A percentile compares a stretch with the other conserved stretches of the same genome.
Conservation (phyloP, 306 rosid species). For the Betula pendula region DNA sequence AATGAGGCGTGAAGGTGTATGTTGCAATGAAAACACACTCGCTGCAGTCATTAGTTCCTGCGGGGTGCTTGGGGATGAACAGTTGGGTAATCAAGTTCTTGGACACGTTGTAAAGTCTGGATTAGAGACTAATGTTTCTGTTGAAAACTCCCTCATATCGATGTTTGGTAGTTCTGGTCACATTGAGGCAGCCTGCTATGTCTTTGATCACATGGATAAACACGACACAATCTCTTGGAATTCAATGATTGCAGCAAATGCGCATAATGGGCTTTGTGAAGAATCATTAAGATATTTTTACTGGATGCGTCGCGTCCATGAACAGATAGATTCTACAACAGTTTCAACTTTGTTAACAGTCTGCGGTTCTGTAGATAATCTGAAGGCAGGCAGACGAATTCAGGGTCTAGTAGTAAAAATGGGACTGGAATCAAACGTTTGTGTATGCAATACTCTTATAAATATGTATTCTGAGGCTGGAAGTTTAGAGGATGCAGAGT, state of each 20-base stretch:
- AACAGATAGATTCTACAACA: conserved; percentile 54
- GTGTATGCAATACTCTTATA: conserved; percentile 73
- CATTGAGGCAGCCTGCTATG: conserved; percentile 55
- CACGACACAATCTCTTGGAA: conserved; percentile 91
- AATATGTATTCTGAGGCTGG: conserved; percentile 83
- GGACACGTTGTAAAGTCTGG: conserved; percentile 71
- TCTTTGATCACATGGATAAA: conserved; percentile 69
- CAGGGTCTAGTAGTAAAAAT: conserved; percentile 64
- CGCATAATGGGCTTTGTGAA: conserved; percentile 54
- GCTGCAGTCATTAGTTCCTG: conserved; percentile 69
- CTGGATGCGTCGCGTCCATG: conserved; percentile 53
- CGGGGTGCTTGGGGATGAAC: conserved; percentile 62
- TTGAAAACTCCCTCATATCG: conserved; percentile 68
- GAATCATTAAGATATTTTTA: conserved; percentile 57
- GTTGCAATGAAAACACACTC: conserved; percentile 67
- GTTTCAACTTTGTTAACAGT: conserved; percentile 59
- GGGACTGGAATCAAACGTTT: conserved; percentile 66
- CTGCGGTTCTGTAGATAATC: conserved; percentile 55
- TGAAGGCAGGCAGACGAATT: conserved; percentile 81
- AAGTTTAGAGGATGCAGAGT: conserved; percentile 57
- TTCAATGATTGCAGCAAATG: conserved; percentile 73
- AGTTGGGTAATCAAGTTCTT: conserved; percentile 65
- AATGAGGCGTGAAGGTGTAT: conserved; percentile 43
- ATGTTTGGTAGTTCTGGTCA: conserved; percentile 69
- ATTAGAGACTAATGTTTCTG: conserved; percentile 60